Percentiles rank a stretch among this genome's conserved stretches.
Evolutionary conservation across 163 green algal genomes (phyloP).

Genomic region (Smithsoniella earleae): DNA sequence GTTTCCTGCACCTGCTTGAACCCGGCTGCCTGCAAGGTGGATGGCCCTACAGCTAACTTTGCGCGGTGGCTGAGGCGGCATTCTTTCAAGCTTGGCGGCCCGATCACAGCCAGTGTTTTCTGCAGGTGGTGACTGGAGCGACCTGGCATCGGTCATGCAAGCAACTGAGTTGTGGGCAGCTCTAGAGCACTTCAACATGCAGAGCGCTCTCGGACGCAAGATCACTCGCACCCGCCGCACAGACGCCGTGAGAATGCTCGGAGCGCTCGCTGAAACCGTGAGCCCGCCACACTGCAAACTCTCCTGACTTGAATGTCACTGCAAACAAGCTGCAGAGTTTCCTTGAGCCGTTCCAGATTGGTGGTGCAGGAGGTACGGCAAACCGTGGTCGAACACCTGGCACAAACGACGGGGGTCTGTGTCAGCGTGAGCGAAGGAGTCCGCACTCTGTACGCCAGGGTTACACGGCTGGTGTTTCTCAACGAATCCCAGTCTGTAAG

Average conservation of each 20-base stretch:
- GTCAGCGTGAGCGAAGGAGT: neutral
- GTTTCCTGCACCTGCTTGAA: too few species aligned
- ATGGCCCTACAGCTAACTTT: too few species aligned
- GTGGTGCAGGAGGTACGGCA: constrained; percentile 1
- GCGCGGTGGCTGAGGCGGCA: too few species aligned
- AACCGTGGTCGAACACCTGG: constrained; percentile 5
- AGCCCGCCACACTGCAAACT: neutral
- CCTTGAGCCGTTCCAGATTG: too few species aligned
- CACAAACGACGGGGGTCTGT: neutral
- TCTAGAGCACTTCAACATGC: constrained; percentile 30
- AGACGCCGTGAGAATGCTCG: neutral
- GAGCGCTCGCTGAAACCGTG: neutral
- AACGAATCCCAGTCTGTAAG: neutral
- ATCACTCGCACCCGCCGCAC: neutral
- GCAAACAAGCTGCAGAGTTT: too few species aligned
- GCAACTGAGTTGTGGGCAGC: constrained; percentile 9
- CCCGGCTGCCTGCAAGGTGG: too few species aligned
- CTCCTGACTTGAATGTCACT: too few species aligned
- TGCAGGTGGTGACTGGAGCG: neutral
- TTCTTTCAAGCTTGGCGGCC: too few species aligned
- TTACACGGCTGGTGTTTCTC: neutral
- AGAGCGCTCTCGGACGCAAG: neutral
- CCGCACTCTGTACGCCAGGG: neutral
- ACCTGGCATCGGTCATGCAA: constrained; percentile 2
- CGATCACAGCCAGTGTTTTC: too few species aligned